These are phyloP conservation scores for Candida sp. DNA, from an alignment of 1,139 yeast species.

Conservation along the genomic window DNA sequence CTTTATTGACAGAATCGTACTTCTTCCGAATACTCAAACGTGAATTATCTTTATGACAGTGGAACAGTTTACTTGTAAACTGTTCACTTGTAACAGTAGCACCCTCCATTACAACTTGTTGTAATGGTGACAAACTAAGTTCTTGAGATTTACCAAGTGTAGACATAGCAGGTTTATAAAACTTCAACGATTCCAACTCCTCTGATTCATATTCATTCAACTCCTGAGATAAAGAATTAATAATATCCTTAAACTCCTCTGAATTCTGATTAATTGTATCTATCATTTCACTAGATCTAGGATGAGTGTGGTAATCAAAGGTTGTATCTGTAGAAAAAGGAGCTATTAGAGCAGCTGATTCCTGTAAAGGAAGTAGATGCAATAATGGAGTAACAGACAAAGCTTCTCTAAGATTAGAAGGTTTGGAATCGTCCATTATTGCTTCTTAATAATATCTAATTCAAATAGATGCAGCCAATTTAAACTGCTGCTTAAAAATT, in stretches of 20 bases:
- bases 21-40: conserved; percentile 13
- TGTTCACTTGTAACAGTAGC: not conserved
- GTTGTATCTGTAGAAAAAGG: conserved; percentile 1
- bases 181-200: conserved; percentile 13
- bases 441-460: not conserved
- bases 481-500: not conserved
- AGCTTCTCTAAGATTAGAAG: conserved; percentile 18
- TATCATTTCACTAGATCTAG: conserved; percentile 3
- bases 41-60: conserved; percentile 4
- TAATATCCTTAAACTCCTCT: conserved; percentile 3
- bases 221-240: conserved; percentile 16
- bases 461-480: not conserved
- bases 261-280: conserved; percentile 14
- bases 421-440: conserved; percentile 7
- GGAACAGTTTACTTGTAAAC: not conserved
- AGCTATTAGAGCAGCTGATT: conserved; percentile 17
- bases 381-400: conserved; percentile 24
- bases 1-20: conserved; percentile 9
- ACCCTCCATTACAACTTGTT: not conserved
- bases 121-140: conserved; percentile 1
- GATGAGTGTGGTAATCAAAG: not conserved
- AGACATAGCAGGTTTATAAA: not conserved
- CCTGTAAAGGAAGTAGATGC: conserved; percentile 28
- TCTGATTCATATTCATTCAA: conserved; percentile 12
- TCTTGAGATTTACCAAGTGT: not conserved